A percentile compares a stretch with the other conserved stretches of the same genome.
Conservation (phyloP, 306 rosid genomes). For the Ochetophila trinervis region DNA sequence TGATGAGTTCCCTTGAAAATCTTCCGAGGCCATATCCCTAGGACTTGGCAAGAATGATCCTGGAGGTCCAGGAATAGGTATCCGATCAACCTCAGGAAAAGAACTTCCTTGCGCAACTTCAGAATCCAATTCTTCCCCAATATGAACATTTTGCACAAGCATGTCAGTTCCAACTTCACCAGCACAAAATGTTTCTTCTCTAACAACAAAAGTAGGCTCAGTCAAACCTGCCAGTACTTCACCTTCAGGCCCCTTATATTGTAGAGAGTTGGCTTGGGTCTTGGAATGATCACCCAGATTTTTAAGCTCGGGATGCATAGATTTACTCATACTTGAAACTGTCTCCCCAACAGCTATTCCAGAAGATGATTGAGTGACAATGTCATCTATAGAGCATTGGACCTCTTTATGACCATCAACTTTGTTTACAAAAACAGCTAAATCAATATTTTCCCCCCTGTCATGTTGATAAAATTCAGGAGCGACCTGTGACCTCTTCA, state of each 20-base stretch:
- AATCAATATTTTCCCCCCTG: slow-evolving; percentile 19
- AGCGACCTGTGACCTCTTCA: slow-evolving; percentile 31
- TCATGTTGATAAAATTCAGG: slow-evolving; percentile 2
- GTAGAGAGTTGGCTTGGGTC: slow-evolving; percentile 24
- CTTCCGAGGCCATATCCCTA: slow-evolving; percentile 50
- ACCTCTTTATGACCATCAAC: slow-evolving; percentile 24
- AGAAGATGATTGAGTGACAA: slow-evolving; percentile 22
- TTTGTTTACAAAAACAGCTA: slow-evolving; percentile 25
- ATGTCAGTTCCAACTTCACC: slow-evolving; percentile 34
- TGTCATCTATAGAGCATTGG: slow-evolving; percentile 21
- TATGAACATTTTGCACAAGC: slow-evolving; percentile 31
- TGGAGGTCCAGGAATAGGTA: slow-evolving; percentile 65
- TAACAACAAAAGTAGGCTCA: slow-evolving; percentile 22
- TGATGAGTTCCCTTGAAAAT: slow-evolving; percentile 56
- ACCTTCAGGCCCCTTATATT: slow-evolving; percentile 19
- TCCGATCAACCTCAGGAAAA: slow-evolving; percentile 46
- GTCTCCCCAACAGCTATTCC: slow-evolving; percentile 21
- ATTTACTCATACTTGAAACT: slow-evolving; percentile 18
- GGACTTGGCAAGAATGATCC: slow-evolving; percentile 66
- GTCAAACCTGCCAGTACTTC: slow-evolving; percentile 23
- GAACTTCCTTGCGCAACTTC: slow-evolving; percentile 34
- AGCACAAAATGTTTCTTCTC: slow-evolving; percentile 33
- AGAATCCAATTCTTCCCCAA: slow-evolving; percentile 31
- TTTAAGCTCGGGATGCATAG: slow-evolving; percentile 28
- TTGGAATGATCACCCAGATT: slow-evolving; percentile 11